Conservation (phyloP, 129 eudicot genomes). For the Apium graveolens region DNA sequence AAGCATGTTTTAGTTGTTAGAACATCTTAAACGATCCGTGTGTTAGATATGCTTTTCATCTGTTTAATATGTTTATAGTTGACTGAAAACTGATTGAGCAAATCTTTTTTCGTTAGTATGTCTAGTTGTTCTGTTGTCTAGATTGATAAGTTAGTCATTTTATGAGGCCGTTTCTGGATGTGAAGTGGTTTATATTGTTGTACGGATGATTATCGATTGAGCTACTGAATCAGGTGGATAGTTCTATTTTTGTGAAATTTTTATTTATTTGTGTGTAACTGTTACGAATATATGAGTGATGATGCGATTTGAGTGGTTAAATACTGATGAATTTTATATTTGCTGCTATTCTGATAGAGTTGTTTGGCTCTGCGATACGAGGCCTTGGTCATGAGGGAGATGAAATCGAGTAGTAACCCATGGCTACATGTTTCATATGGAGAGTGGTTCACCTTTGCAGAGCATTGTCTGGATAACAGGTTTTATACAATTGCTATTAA, state of each 20-base stretch:
- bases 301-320: constrained; percentile 5
- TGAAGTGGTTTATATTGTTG: background rate
- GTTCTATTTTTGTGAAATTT: background rate
- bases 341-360: constrained; percentile 28
- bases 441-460: constrained; percentile 79
- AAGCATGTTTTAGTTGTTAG: too few relatives aligned
- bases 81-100: too few relatives aligned
- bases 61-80: too few relatives aligned
- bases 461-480: constrained; percentile 53
- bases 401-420: constrained; percentile 33
- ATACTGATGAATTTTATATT: background rate
- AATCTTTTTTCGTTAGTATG: too few relatives aligned
- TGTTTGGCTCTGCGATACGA: constrained; percentile 91
- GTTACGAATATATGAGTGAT: background rate
- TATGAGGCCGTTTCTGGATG: background rate
- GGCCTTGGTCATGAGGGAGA: constrained; percentile 59
- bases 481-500: constrained; percentile 60
- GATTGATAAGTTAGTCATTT: background rate
- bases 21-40: too few relatives aligned
- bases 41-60: too few relatives aligned
- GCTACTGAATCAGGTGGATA: background rate
- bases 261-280: background rate
- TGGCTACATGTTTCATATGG: constrained; percentile 41
- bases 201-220: background rate
- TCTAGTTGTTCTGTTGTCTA: background rate